Evolutionary conservation across 2,329 filamentous ascomycete genomes (phyloP).

Genomic region (Esteya vermicola): DNA sequence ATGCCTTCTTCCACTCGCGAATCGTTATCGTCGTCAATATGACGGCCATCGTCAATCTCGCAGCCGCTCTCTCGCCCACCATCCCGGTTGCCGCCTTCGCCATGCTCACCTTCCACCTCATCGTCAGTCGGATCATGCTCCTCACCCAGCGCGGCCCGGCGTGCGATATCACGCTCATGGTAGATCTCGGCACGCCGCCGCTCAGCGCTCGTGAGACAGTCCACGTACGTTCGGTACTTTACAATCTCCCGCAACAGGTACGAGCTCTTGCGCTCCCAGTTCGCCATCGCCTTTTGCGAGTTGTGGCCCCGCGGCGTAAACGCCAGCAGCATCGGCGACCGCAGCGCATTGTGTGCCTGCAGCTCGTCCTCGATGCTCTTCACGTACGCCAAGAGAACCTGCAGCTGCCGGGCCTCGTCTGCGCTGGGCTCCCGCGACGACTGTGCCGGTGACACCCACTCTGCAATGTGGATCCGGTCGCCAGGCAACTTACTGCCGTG

Average conservation of each 20-base stretch:
- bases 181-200: slow-evolving; percentile 58
- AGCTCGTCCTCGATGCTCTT: slow-evolving; percentile 75
- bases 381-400: slow-evolving; percentile 63
- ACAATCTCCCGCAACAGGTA: slow-evolving; percentile 89
- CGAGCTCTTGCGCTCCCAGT: slow-evolving; percentile 93
- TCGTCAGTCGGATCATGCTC: slow-evolving; percentile 6
- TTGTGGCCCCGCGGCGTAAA: slow-evolving; percentile 79
- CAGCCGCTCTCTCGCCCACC: slow-evolving; percentile 1
- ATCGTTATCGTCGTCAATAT: no score
- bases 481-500: slow-evolving; percentile 53
- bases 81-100: not conserved
- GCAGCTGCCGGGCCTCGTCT: slow-evolving; percentile 68
- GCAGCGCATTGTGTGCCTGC: slow-evolving; percentile 73
- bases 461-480: slow-evolving; percentile 69
- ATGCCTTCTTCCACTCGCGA: not conserved
- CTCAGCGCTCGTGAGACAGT: slow-evolving; percentile 62
- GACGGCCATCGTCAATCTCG: not conserved
- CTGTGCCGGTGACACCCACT: slow-evolving; percentile 82
- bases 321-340: slow-evolving; percentile 74
- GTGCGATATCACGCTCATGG: slow-evolving; percentile 37
- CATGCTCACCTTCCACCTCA: slow-evolving; percentile 1
- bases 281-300: slow-evolving; percentile 70
- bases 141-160: slow-evolving; percentile 30
- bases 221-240: slow-evolving; percentile 92
- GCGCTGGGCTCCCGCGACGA: slow-evolving; percentile 75